A percentile compares a stretch with the other conserved stretches of the same genome.
Conservation (phyloP, 2,329 filamentous ascomycete species). For the Colletotrichum sp. region DNA sequence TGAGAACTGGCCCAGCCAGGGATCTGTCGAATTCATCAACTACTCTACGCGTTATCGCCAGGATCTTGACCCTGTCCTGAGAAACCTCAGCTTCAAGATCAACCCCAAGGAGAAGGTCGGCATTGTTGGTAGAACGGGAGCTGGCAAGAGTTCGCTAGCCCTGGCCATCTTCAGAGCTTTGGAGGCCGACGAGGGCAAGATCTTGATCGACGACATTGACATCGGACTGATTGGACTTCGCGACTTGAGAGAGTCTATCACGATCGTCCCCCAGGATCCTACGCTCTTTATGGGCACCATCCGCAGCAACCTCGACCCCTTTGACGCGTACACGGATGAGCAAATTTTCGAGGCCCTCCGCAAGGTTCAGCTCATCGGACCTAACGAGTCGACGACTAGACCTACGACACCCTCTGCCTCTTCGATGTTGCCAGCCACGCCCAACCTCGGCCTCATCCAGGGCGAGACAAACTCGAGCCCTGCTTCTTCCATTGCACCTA, state of each 20-base stretch:
- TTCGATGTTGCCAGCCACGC: slow-evolving; percentile 15
- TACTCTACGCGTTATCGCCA: slow-evolving; percentile 90
- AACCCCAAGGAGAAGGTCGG: slow-evolving; percentile 89
- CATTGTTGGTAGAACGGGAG: slow-evolving; percentile 93
- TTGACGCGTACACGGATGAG: slow-evolving; percentile 85
- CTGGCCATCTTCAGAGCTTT: slow-evolving; percentile 92
- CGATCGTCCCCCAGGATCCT: slow-evolving; percentile 96
- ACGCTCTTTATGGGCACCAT: slow-evolving; percentile 94
- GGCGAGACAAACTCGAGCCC: slow-evolving; percentile 12
- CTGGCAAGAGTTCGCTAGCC: slow-evolving; percentile 94
- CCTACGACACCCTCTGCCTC: slow-evolving; percentile 27
- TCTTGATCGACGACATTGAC: slow-evolving; percentile 90
- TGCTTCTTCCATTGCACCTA: slow-evolving; percentile 41
- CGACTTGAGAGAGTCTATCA: slow-evolving; percentile 90
- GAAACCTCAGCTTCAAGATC: slow-evolving; percentile 85
- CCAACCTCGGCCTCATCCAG: slow-evolving; percentile 7
- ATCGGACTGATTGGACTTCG: slow-evolving; percentile 90
- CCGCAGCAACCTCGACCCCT: slow-evolving; percentile 91
- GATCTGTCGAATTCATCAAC: slow-evolving; percentile 83
- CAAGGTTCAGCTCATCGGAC: slow-evolving; percentile 84
- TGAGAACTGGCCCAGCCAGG: slow-evolving; percentile 82
- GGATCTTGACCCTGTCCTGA: slow-evolving; percentile 87
- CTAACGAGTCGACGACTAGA: slow-evolving; percentile 49
- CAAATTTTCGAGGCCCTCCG: slow-evolving; percentile 87
- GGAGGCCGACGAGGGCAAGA: slow-evolving; percentile 88